phyloP scores from a whole-genome alignment of 306 rosid genomes.

The Hylodesmum podocarpum region DNA sequence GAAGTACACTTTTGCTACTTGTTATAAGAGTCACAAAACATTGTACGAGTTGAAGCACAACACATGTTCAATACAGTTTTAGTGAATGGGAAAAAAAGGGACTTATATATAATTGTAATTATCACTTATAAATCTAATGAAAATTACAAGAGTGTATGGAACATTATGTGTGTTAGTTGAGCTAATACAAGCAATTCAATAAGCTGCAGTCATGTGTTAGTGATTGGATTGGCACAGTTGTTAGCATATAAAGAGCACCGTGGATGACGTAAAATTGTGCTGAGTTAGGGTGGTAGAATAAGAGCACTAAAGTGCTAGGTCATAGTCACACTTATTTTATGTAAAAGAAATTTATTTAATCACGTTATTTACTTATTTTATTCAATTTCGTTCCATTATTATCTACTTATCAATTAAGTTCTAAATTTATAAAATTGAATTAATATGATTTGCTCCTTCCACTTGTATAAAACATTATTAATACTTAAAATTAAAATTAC shows the following conservation, averaged over 20 bases:
- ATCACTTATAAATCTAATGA: background rate
- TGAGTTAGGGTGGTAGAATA: background rate
- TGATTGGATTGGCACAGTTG: constrained; percentile 18
- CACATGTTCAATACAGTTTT: background rate
- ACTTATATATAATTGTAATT: background rate
- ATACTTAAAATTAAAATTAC: too few relatives aligned
- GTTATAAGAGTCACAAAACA: background rate
- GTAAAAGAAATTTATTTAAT: too few relatives aligned
- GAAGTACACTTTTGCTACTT: background rate
- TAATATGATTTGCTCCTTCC: too few relatives aligned
- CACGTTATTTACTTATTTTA: too few relatives aligned
- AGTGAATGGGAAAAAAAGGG: background rate
- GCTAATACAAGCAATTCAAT: background rate
- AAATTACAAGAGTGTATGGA: background rate
- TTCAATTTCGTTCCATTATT: too few relatives aligned
- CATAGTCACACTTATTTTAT: too few relatives aligned
- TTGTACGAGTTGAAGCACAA: background rate
- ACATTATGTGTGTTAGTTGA: background rate
- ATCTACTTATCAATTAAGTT: too few relatives aligned
- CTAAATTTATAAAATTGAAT: too few relatives aligned
- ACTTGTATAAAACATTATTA: too few relatives aligned
- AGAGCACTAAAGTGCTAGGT: background rate
- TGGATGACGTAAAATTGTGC: constrained; percentile 6
- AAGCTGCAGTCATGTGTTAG: background rate
- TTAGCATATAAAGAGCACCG: background rate